Base-by-base conservation (phyloP, 768 basidiomycete species). In the Suillus bovinus region DNA sequence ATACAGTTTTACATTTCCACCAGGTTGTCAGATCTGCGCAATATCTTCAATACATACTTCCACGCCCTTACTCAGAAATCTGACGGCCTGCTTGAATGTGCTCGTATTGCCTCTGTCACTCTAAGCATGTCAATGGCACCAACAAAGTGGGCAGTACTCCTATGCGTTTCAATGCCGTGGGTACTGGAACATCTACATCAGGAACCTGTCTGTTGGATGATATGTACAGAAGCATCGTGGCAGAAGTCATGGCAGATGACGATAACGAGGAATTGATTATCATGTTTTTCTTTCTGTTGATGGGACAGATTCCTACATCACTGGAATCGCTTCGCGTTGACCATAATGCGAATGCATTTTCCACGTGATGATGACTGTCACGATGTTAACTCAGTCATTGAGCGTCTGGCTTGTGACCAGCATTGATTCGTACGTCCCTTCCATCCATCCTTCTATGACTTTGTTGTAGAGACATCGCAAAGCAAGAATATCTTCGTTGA, bases 391-490 rank as follows among this genome's bases (percentile, higher is more conserved):
- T 42, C 54, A 34, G 57, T 59, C 22, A 22, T 69, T 27, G 31
- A 29, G 11, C 47, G 22, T 17, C 36, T 64, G 46, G 63, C 36
- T 62, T 29, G 16, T 70, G 34, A 61, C 56, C 53, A 59, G 61
- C 27, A 52, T 39, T 14, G 29, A 20, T n/a, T 34, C 17, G 59
- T 68, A 50, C 53, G 59, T 13, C 58, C 62, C 24, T 60, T 72
- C 20, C 73, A 73, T 57, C 38, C 71, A 9, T 74, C 72, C 1
- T 70, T 74, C 62, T 47, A 44, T 14, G 73, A 75, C 33, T 74
- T 69, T 58, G 62, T 72, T 16, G 61, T 36, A 5, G 60, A 68
- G 53, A 3, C 39, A 41, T 33, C 27, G 6, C 65, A 69, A 9
- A 65, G 67, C 41, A 44, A 36, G 24, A 41, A 59, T 14, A 71